Evolutionary conservation across 371 early-diverging fungal species (phyloP).

Genomic region (Catenaria anguillulae): DNA sequence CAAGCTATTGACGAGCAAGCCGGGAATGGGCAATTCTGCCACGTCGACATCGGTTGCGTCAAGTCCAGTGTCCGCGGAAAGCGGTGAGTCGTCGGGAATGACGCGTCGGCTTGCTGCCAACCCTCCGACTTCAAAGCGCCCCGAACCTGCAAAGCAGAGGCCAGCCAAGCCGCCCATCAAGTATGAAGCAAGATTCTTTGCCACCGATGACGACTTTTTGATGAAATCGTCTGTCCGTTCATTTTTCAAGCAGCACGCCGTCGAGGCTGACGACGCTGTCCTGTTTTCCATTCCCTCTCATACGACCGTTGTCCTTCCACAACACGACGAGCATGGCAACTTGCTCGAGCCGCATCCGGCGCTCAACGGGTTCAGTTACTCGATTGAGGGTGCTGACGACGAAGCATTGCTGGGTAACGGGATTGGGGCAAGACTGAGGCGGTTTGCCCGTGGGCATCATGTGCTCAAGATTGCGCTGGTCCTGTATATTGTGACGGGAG

Average conservation of each 20-base stretch:
- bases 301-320: neutral
- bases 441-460: neutral
- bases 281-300: conserved; percentile 29
- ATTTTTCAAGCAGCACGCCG: conserved; percentile 50
- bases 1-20: neutral
- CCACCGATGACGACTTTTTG: conserved; percentile 67
- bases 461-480: conserved; percentile 19
- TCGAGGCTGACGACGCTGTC: conserved; percentile 52
- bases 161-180: too few relatives aligned
- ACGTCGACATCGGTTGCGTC: too few relatives aligned
- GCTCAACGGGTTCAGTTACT: conserved; percentile 17
- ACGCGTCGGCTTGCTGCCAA: too few relatives aligned
- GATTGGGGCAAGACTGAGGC: conserved; percentile 4
- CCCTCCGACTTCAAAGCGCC: too few relatives aligned
- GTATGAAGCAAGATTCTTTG: conserved; percentile 29
- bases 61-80: too few relatives aligned
- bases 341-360: conserved; percentile 22
- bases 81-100: too few relatives aligned
- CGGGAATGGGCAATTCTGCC: too few relatives aligned
- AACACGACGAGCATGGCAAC: too few relatives aligned
- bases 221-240: conserved; percentile 46
- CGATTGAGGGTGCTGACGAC: conserved; percentile 13
- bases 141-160: too few relatives aligned
- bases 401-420: neutral
- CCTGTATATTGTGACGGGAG: conserved; percentile 16